These are phyloP conservation scores for Amanita molliuscula DNA, from an alignment of 768 basidiomycete species.

Conservation along the genomic window DNA sequence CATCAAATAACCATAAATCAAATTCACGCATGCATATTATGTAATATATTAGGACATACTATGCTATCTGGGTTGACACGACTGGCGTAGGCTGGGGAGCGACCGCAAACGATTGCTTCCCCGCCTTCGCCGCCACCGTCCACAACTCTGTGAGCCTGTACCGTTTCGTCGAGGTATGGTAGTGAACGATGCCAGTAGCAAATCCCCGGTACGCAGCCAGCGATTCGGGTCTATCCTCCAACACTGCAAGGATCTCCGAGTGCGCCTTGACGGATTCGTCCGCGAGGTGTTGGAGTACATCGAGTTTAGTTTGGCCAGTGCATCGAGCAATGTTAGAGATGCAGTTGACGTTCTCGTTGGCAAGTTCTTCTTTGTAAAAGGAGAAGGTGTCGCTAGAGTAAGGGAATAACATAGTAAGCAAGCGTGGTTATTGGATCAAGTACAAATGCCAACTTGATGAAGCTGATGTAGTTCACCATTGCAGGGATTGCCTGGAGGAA, in stretches of 20 bases:
- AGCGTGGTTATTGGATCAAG: no score
- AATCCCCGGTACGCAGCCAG: not conserved
- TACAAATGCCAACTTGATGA: not conserved
- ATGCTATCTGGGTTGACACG: no score
- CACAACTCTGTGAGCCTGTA: constrained; percentile 2
- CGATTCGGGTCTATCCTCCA: not conserved
- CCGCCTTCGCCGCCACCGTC: not conserved
- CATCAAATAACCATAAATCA: no score
- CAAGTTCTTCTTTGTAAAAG: constrained; percentile 5
- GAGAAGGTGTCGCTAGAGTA: constrained; percentile 2
- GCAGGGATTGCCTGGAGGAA: not conserved
- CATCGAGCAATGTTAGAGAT: constrained; percentile 5
- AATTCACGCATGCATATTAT: no score
- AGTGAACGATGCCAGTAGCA: not conserved
- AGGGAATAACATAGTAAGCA: no score
- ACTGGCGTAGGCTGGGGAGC: no score
- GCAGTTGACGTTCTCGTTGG: constrained; percentile 1
- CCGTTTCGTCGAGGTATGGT: not conserved
- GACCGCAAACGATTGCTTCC: no score
- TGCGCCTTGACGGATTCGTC: constrained; percentile 1
- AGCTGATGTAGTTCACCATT: not conserved
- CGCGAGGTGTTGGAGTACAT: not conserved
- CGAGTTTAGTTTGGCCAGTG: not conserved
- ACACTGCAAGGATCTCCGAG: not conserved
- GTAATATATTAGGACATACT: no score